Evolutionary conservation across 2,329 filamentous ascomycete genomes (phyloP).

Genomic region (Ophiognomonia clavigignenti-juglandacearum): DNA sequence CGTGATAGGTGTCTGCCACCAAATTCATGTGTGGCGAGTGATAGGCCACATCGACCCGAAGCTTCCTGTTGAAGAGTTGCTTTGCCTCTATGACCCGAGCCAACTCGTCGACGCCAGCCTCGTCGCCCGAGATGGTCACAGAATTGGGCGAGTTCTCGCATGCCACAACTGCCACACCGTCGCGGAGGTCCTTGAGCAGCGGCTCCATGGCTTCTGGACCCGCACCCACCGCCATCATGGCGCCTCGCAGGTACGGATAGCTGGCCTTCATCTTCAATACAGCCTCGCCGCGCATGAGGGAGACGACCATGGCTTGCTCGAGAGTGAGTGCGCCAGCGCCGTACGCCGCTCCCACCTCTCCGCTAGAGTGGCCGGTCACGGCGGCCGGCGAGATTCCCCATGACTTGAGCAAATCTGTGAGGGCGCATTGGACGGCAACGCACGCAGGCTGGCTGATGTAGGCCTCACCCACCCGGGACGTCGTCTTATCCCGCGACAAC

Average conservation of each 20-base stretch:
- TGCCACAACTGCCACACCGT: conserved; percentile 2
- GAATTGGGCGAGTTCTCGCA: conserved; percentile 22
- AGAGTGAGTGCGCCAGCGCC: conserved; percentile 16
- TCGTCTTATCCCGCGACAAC: conserved; percentile 29
- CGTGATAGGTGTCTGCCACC: conserved; percentile 20
- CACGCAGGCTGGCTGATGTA: conserved; percentile 36
- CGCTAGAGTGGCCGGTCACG: conserved; percentile 4
- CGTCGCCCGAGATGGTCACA: conserved; percentile 30
- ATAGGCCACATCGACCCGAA: conserved; percentile 30
- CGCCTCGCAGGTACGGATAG: background rate
- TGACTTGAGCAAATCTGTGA: conserved; percentile 30
- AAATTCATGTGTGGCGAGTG: conserved; percentile 28
- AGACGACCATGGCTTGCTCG: conserved; percentile 16
- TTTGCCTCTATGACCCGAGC: background rate
- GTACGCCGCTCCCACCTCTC: conserved; percentile 15
- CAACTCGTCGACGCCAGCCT: background rate
- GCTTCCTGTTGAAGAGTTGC: conserved; percentile 25
- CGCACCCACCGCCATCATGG: conserved; percentile 11
- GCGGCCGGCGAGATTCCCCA: conserved; percentile 31
- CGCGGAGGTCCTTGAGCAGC: background rate
- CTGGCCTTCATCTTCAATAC: background rate
- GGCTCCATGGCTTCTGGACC: conserved; percentile 4
- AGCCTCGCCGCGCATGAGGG: conserved; percentile 18
- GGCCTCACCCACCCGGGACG: conserved; percentile 30
- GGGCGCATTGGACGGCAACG: conserved; percentile 33